These are phyloP conservation scores for Capsicum baccatum DNA, from an alignment of 257 asterid genomes.

Conservation along the genomic window DNA sequence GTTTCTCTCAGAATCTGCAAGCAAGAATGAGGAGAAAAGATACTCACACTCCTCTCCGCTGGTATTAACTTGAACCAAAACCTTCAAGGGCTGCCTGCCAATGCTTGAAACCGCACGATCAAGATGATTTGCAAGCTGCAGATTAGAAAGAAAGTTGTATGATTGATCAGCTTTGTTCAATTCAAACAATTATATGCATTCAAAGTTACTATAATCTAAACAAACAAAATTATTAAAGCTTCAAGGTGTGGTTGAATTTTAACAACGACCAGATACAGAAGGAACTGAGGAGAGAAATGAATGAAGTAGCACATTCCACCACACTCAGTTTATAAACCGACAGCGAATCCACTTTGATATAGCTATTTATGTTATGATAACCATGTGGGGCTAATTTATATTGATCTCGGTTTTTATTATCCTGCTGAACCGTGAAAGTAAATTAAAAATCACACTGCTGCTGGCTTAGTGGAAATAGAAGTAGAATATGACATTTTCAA, in stretches of 20 bases:
- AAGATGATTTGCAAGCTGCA: conserved; percentile 71
- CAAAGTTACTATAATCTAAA: neutral
- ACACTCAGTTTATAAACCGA: neutral
- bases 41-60: conserved; percentile 92
- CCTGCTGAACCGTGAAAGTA: neutral
- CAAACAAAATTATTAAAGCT: neutral
- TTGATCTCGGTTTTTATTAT: neutral
- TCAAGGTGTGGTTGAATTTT: neutral
- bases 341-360: neutral
- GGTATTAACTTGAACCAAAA: conserved; percentile 88
- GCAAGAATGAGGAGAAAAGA: neutral
- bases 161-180: conserved; percentile 1
- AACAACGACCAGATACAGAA: neutral
- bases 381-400: neutral
- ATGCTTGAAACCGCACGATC: conserved; percentile 72
- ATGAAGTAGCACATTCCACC: neutral
- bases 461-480: neutral
- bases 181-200: neutral
- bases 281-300: neutral
- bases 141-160: conserved; percentile 28
- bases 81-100: conserved; percentile 75
- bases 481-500: neutral
- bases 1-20: conserved; percentile 19
- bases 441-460: neutral
- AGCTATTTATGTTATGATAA: neutral